phyloP scores from a whole-genome alignment of 257 asterid genomes.

The Solanum gandarillasii region DNA sequence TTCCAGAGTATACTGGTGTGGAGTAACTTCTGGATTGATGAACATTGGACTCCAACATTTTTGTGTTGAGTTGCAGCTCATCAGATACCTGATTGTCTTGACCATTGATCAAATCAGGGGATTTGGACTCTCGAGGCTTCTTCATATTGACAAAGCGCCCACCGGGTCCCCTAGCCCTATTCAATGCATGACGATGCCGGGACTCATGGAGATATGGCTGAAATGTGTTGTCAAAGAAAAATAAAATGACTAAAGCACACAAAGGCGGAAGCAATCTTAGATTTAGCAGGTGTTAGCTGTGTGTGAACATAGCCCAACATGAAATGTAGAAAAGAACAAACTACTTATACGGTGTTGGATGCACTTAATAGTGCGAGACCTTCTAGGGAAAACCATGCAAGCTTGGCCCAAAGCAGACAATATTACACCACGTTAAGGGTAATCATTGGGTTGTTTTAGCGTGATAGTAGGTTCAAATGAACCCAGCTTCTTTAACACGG shows the following conservation, averaged over 20 bases:
- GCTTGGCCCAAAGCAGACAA: background rate
- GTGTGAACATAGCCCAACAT: background rate
- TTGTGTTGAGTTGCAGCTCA: background rate
- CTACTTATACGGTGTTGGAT: background rate
- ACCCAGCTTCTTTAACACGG: background rate
- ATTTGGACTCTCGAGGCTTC: constrained; percentile 6
- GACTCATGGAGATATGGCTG: constrained; percentile 34
- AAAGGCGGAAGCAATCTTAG: background rate
- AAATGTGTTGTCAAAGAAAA: background rate
- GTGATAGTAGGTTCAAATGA: background rate
- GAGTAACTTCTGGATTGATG: background rate
- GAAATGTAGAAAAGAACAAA: background rate
- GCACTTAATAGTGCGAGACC: background rate
- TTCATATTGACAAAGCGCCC: constrained; percentile 21
- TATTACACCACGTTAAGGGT: background rate
- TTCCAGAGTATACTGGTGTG: background rate
- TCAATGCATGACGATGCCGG: constrained; percentile 22
- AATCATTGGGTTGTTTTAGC: background rate
- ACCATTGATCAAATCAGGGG: background rate
- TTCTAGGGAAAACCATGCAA: background rate
- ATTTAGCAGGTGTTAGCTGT: background rate
- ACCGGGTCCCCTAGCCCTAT: constrained; percentile 21
- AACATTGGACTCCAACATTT: background rate
- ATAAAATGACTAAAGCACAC: background rate
- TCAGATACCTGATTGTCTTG: background rate